phyloP scores from a whole-genome alignment of 2,329 filamentous ascomycete genomes.

The Talaromyces atroroseus region DNA sequence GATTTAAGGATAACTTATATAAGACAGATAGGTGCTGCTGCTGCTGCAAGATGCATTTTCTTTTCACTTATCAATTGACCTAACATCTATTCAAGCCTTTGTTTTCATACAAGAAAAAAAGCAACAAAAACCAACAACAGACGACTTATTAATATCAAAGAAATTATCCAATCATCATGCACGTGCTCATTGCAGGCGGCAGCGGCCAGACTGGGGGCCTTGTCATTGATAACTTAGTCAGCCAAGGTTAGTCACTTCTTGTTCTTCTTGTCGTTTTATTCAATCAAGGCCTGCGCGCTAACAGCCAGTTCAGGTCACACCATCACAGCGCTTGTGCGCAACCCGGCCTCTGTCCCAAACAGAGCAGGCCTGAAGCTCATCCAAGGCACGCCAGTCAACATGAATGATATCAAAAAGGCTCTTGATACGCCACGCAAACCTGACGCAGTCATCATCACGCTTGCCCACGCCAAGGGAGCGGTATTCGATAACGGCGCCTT shows the following conservation, averaged over 20 bases:
- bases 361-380: neutral
- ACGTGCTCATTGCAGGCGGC: conserved; percentile 10
- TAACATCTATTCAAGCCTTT: neutral
- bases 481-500: conserved; percentile 5
- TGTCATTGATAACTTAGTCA: conserved; percentile 7
- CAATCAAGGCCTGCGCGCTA: neutral
- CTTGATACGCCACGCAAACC: neutral
- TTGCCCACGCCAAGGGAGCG: conserved; percentile 2
- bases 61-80: neutral
- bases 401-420: conserved; percentile 3
- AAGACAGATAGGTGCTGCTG: neutral
- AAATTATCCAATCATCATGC: conserved; percentile 1
- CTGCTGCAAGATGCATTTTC: neutral
- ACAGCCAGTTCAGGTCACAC: conserved; percentile 1
- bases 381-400: conserved; percentile 11
- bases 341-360: neutral
- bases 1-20: neutral
- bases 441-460: conserved; percentile 4
- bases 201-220: conserved; percentile 12
- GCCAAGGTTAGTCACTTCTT: neutral
- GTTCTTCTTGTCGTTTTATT: neutral
- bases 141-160: neutral
- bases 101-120: neutral
- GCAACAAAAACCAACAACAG: too few species aligned
- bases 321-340: conserved; percentile 10